Base-by-base conservation (phyloP, 352 stramenopile genomes). In the Phytopythium montanum region DNA sequence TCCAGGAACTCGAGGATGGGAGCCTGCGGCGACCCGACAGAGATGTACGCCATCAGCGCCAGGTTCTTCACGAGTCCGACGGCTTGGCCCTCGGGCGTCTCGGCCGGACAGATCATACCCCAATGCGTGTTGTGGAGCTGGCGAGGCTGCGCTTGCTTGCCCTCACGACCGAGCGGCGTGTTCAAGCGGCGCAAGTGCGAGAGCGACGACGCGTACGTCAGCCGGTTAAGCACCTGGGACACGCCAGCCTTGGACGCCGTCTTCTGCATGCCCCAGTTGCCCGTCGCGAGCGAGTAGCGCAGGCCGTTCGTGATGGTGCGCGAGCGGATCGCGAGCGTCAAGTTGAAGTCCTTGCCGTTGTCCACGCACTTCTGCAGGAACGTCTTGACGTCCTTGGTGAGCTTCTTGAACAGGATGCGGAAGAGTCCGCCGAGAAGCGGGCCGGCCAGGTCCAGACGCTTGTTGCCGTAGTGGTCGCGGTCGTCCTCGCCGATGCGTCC, bases 121-220 rank as follows among this genome's bases (percentile, higher is more conserved):
- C 97, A 99, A 76, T 99, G 98, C 56, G 97, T 99, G 75, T 99
- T 99, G 82, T 99, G 98, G 29, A 99, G 79, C 78, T 99, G 96
- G 69, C 98, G 96, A 55, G 98, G 98, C 75, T 99, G 99, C 18
- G 97, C 97, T 54, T 99, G 95, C 71, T 99, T 99, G 66, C 97
- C 97, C 72, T 98, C 98, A 63, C 96, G 88, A 5, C 96, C 97
- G n/a, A 99, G 81, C 12, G 97, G 97, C 34, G 97, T 99, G 80
- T 99, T 99, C 62, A 98, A 87, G 56, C 98, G 96, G 83, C 97
- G 89, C 69, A 99, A 90, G 72, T 99, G 97, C 33, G 96, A 99
- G 28, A 99, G 75, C 26, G 97, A 97, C 41, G 97, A 99, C 28
- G 97, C 96, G 71, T 99, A 99, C 28, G 98, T 99, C 41, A 99